These are phyloP conservation scores for Boeremia lycopersici DNA, from an alignment of 2,329 filamentous ascomycete species.

Conservation along the genomic window DNA sequence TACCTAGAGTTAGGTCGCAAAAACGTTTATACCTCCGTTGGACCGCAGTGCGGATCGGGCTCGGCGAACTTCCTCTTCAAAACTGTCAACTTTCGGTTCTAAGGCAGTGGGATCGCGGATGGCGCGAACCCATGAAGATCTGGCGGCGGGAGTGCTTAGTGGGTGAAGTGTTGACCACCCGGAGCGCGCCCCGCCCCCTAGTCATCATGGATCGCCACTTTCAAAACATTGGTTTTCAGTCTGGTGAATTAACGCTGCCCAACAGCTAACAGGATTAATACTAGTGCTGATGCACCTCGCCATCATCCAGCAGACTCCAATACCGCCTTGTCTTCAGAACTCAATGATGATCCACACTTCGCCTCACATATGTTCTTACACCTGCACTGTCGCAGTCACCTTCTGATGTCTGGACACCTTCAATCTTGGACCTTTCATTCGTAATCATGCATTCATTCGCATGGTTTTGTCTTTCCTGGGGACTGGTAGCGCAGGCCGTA, in stretches of 20 bases:
- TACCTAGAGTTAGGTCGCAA: background rate
- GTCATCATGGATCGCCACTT: constrained; percentile 2
- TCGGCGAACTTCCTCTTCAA: constrained; percentile 7
- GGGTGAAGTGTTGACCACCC: background rate
- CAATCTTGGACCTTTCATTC: background rate
- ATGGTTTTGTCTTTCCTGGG: background rate
- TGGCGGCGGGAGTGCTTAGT: constrained; percentile 1
- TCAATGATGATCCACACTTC: background rate
- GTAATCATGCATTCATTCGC: background rate
- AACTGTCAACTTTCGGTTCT: background rate
- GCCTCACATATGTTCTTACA: background rate
- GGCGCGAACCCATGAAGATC: background rate
- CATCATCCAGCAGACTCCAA: background rate
- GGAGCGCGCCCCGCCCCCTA: background rate
- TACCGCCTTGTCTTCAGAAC: background rate
- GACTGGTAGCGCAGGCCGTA: constrained; percentile 2
- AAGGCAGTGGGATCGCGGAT: constrained; percentile 1
- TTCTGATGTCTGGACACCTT: background rate
- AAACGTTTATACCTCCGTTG: background rate
- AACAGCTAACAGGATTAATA: background rate
- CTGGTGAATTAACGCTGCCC: background rate
- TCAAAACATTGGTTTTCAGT: constrained; percentile 1
- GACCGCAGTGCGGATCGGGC: background rate
- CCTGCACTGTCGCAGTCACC: background rate
- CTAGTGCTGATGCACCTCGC: background rate